Evolutionary conservation across 2,329 filamentous ascomycete species (phyloP), one percentile per base, ranked within the genome.

Genomic region (Didymella arachidicola): DNA sequence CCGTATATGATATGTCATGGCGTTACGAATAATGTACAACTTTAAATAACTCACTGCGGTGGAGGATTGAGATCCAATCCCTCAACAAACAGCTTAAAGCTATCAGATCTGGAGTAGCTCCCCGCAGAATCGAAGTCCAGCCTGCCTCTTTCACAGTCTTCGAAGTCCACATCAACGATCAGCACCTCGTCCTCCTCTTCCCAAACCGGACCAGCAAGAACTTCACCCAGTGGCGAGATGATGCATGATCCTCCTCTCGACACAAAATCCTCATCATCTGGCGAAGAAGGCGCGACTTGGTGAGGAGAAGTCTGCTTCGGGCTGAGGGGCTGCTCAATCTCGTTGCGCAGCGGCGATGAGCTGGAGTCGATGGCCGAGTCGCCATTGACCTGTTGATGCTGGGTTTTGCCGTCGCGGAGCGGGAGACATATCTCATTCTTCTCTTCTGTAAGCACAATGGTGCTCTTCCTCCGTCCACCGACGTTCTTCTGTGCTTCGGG

Each of bases 71-170:
- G 67, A 70, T 87, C 85, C 66, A 89, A 66, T 0, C 86, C 86
- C 50, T 87, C 82, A 3, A 88, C 86, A 0, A 78, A 83, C 54
- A 89, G 71, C 63, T 82, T 81, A 70, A 89, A 89, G 16, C 84
- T 80, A 72, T 89, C 88, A 62, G 84, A 90, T 73, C 92, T 84
- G 2, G 92, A 93, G 76, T 96, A 97, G 72, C 89, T 93, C 0
- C 93, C 93, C 2, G 87, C 92, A 36, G 91, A 87, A 79, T 97
- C 93, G 45, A 97, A 75, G 74, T 97, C 93, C 64, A 97, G 75
- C 51, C 92, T 81, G 0, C 93, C 93, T 10, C 91, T 83, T 65
- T 93, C 86, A 68, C 93, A 97, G 65, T 97, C 92, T 46, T 96
- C 90, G 69, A 97, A 89, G 71, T 97, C 92, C 3, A 93, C 88